phyloP scores from a whole-genome alignment of 306 rosid species.

The Mimosa pudica region DNA sequence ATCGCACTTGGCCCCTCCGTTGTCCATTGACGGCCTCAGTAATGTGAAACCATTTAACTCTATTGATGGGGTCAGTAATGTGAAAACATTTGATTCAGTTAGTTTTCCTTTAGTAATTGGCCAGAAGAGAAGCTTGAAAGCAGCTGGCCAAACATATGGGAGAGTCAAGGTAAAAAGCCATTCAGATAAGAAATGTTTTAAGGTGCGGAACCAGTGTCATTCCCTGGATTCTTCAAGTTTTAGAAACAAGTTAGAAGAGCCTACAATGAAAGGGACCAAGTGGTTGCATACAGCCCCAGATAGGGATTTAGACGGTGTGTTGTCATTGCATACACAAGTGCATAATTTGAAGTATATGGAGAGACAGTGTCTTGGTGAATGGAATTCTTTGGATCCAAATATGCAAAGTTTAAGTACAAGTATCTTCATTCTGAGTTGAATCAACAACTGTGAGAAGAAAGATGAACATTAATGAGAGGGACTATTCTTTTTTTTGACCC shows the following conservation, averaged over 20 bases:
- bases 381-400: conserved; percentile 16
- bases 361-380: conserved; percentile 27
- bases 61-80: conserved; percentile 33
- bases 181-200: conserved; percentile 39
- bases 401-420: background rate
- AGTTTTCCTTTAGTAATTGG: conserved; percentile 49
- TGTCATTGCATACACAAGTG: conserved; percentile 74
- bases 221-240: conserved; percentile 32
- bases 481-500: background rate
- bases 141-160: conserved; percentile 37
- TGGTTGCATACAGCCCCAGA: conserved; percentile 68
- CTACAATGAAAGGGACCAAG: conserved; percentile 13
- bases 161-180: conserved; percentile 44
- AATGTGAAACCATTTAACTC: conserved; percentile 38
- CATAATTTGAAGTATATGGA: conserved; percentile 45
- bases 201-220: conserved; percentile 21
- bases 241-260: conserved; percentile 37
- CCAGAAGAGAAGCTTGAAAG: conserved; percentile 53
- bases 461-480: background rate
- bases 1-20: conserved; percentile 29
- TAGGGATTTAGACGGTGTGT: conserved; percentile 49
- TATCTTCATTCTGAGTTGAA: conserved; percentile 12
- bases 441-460: background rate
- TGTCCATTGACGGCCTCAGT: conserved; percentile 9
- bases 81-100: conserved; percentile 45